Conservation (phyloP, 345 rosid genomes). For the Alliaria petiolata region DNA sequence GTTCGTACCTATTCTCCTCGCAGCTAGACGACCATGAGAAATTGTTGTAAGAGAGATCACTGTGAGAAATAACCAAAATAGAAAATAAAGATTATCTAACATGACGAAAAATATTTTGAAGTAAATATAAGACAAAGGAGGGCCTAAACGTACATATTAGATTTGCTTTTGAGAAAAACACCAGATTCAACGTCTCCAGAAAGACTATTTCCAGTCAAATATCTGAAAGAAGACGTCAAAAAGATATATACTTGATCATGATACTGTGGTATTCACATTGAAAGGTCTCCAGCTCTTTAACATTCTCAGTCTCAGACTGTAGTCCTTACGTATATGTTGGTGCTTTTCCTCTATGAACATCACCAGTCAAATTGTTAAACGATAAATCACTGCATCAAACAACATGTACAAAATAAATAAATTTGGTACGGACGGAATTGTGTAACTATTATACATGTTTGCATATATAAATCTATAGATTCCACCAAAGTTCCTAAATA, state of each 20-base stretch:
- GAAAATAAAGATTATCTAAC: background rate
- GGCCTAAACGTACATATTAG: conserved; percentile 12
- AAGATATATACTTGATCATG: too few species aligned
- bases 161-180: background rate
- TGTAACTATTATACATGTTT: too few species aligned
- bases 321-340: background rate
- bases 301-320: background rate
- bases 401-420: too few species aligned
- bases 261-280: too few species aligned
- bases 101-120: background rate
- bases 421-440: too few species aligned
- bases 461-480: background rate
- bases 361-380: conserved; percentile 16
- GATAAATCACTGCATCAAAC: conserved; percentile 19
- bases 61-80: background rate
- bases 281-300: background rate
- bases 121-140: background rate
- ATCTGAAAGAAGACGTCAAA: background rate
- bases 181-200: conserved; percentile 4
- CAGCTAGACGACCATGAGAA: conserved; percentile 21
- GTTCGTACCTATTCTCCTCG: background rate
- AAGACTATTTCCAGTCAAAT: conserved; percentile 25
- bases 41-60: conserved; percentile 31
- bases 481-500: too few species aligned
- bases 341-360: background rate